Conservation (phyloP, 176 grass and related monocot species). For the Aechmea fasciata region DNA sequence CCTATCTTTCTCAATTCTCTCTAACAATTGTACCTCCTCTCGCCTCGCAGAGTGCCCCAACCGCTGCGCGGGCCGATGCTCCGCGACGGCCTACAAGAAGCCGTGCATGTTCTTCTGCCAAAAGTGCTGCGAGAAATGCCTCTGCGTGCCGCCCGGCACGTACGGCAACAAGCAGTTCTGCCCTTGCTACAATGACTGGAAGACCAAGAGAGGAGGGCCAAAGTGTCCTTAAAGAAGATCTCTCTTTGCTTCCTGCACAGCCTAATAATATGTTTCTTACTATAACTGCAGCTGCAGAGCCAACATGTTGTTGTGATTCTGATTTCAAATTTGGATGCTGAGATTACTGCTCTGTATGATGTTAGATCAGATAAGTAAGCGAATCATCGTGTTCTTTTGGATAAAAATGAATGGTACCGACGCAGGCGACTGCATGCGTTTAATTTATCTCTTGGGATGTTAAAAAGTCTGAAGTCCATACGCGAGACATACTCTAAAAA, state of each 20-base stretch:
- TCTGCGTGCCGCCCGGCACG: slow-evolving; percentile 52
- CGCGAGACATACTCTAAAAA: too few relatives aligned
- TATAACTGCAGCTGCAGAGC: neutral
- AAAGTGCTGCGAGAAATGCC: slow-evolving; percentile 60
- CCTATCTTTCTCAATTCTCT: neutral
- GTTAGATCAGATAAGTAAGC: too few relatives aligned
- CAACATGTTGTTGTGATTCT: too few relatives aligned
- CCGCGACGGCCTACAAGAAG: slow-evolving; percentile 66
- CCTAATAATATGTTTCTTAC: neutral
- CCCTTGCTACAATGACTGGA: slow-evolving; percentile 69
- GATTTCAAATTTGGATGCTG: too few relatives aligned
- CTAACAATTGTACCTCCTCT: neutral
- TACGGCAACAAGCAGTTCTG: slow-evolving; percentile 67
- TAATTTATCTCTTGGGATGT: too few relatives aligned
- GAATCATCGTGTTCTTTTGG: too few relatives aligned
- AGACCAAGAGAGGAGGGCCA: slow-evolving; percentile 70
- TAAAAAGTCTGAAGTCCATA: too few relatives aligned
- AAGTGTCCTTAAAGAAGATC: slow-evolving; percentile 42
- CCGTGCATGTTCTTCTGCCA: slow-evolving; percentile 75
- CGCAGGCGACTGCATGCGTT: too few relatives aligned
- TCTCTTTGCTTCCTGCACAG: neutral
- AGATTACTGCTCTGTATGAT: too few relatives aligned
- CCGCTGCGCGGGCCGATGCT: slow-evolving; percentile 35
- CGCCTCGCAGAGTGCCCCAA: slow-evolving; percentile 31
- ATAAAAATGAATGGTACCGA: too few relatives aligned